Conservation (phyloP, 306 rosid species). For the Luffa aegyptiaca region DNA sequence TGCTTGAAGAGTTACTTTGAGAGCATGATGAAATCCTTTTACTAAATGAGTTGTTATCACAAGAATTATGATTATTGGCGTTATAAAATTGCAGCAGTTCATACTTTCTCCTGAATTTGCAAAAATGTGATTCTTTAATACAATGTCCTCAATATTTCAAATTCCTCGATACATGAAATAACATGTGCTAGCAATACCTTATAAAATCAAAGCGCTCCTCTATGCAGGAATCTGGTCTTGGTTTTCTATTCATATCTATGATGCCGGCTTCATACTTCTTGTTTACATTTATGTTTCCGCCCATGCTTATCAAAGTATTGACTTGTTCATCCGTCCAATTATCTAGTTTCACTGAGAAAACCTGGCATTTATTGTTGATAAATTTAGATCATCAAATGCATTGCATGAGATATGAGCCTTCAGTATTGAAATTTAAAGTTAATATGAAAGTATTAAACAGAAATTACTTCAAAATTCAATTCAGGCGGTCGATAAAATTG, state of each 20-base stretch:
- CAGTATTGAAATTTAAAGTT: not conserved
- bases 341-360: slow-evolving; percentile 81
- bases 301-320: slow-evolving; percentile 43
- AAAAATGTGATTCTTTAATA: slow-evolving; percentile 3
- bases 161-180: not conserved
- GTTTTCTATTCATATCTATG: slow-evolving; percentile 36
- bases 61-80: slow-evolving; percentile 13
- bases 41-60: slow-evolving; percentile 8
- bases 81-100: slow-evolving; percentile 45
- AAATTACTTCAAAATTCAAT: not conserved
- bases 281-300: slow-evolving; percentile 63
- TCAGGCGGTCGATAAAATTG: not conserved
- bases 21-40: slow-evolving; percentile 26
- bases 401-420: not conserved
- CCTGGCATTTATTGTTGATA: slow-evolving; percentile 27
- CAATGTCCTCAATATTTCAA: not conserved
- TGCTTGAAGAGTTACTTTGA: slow-evolving; percentile 21
- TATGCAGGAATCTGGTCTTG: slow-evolving; percentile 58
- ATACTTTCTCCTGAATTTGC: slow-evolving; percentile 66
- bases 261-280: slow-evolving; percentile 67
- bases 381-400: not conserved
- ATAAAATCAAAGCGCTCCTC: slow-evolving; percentile 74
- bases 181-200: slow-evolving; percentile 26
- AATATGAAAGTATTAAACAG: not conserved
- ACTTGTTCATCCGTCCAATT: slow-evolving; percentile 81